Conservation (phyloP, 257 asterid species). For the Nicotiana attenuata region DNA sequence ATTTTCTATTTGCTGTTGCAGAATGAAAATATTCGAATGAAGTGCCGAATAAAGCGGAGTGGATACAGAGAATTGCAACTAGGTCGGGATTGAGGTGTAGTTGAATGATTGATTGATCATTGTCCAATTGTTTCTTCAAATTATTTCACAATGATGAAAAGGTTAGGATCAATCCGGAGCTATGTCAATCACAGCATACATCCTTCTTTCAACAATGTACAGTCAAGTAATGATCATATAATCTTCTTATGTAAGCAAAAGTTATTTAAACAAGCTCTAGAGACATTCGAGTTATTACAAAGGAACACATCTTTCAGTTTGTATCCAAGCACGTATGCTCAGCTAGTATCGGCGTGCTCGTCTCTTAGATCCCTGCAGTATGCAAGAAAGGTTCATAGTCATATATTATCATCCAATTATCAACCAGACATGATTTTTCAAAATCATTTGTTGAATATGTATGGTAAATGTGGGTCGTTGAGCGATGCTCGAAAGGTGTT, state of each 20-base stretch:
- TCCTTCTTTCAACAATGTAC: constrained; percentile 24
- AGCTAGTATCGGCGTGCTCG: constrained; percentile 51
- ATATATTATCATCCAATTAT: constrained; percentile 34
- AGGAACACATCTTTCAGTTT: constrained; percentile 25
- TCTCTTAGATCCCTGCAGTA: constrained; percentile 43
- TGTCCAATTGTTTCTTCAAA: neutral
- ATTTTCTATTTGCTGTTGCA: neutral
- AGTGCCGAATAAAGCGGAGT: neutral
- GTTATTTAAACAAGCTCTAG: constrained; percentile 44
- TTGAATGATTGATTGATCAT: neutral
- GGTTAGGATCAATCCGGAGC: constrained; percentile 17
- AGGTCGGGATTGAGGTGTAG: neutral
- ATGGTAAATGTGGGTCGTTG: constrained; percentile 64
- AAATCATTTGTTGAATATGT: constrained; percentile 69
- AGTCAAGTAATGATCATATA: constrained; percentile 36
- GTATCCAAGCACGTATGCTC: constrained; percentile 47
- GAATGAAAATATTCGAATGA: neutral
- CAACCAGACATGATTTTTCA: constrained; percentile 54
- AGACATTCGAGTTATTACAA: constrained; percentile 37
- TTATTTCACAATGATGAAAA: constrained; percentile 31
- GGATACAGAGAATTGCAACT: neutral
- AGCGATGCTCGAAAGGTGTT: constrained; percentile 55
- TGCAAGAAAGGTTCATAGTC: constrained; percentile 48
- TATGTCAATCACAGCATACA: constrained; percentile 21
- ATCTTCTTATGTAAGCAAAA: constrained; percentile 55